Evolutionary conservation across 2,329 filamentous ascomycete genomes (phyloP).

Genomic region (Rhytidhysteron rufulum): DNA sequence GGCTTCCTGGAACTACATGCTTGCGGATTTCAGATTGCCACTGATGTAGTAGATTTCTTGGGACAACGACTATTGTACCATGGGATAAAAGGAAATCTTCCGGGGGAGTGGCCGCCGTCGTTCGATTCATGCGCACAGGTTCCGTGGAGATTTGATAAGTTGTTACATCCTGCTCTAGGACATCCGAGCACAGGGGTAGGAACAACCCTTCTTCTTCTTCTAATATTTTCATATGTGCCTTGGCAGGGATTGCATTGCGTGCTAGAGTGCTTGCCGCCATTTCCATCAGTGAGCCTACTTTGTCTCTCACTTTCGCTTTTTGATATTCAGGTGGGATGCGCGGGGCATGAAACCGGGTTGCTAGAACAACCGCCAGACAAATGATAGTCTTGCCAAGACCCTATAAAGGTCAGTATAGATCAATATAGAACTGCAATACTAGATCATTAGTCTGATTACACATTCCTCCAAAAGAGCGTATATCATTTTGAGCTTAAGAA

Average conservation of each 20-base stretch:
- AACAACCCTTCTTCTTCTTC: constrained; percentile 48
- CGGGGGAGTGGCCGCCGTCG: constrained; percentile 35
- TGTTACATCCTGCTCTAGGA: constrained; percentile 30
- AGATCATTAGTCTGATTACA: too few relatives aligned
- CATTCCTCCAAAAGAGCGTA: too few relatives aligned
- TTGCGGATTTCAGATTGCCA: constrained; percentile 79
- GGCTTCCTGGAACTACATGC: constrained; percentile 59
- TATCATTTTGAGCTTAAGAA: too few relatives aligned
- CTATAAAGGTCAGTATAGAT: constrained; percentile 3
- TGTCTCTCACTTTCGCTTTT: constrained; percentile 38
- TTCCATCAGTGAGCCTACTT: constrained; percentile 62
- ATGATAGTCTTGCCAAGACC: constrained; percentile 81
- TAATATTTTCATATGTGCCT: constrained; percentile 55
- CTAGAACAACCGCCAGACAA: constrained; percentile 66
- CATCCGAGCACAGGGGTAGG: constrained; percentile 17
- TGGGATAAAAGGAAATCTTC: constrained; percentile 61
- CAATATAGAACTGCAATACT: too few relatives aligned
- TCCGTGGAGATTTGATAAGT: constrained; percentile 40
- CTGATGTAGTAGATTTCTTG: constrained; percentile 77
- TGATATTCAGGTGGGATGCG: constrained; percentile 61
- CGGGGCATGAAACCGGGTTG: constrained; percentile 67
- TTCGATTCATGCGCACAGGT: constrained; percentile 40
- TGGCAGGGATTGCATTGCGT: constrained; percentile 67
- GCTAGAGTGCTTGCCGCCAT: constrained; percentile 73
- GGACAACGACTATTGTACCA: constrained; percentile 74